These are phyloP conservation scores for Aspergillus ellipticus DNA, from an alignment of 495 filamentous ascomycete genomes.

Conservation along the genomic window DNA sequence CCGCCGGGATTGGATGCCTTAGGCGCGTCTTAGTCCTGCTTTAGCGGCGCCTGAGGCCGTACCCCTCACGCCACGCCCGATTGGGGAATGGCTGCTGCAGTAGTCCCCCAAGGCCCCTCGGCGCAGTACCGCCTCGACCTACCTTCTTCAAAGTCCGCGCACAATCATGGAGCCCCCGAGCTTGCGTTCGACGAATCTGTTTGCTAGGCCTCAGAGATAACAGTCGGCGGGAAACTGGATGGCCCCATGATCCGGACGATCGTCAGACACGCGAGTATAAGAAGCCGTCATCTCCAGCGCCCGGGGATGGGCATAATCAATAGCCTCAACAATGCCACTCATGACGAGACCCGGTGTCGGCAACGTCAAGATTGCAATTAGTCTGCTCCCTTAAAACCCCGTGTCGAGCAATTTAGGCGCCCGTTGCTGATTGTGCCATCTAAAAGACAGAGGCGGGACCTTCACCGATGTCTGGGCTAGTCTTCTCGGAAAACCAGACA, in stretches of 20 bases:
- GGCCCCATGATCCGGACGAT: background rate
- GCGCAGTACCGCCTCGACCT: too few relatives aligned
- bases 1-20: background rate
- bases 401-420: background rate
- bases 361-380: background rate
- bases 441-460: background rate
- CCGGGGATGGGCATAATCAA: too few relatives aligned
- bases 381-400: background rate
- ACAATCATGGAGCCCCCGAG: too few relatives aligned
- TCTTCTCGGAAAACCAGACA: conserved; percentile 10
- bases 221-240: background rate
- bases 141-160: too few relatives aligned
- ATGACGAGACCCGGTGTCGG: background rate
- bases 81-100: background rate
- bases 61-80: background rate
- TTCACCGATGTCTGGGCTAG: background rate
- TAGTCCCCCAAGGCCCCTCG: too few relatives aligned
- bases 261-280: background rate
- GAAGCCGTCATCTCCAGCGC: background rate
- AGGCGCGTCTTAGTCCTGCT: background rate
- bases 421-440: background rate
- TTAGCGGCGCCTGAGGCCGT: background rate
- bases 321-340: background rate
- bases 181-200: background rate
- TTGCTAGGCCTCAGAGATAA: background rate